Evolutionary conservation across 78 protist species (phyloP).

Genomic region (Cavenderia fasciculata): DNA sequence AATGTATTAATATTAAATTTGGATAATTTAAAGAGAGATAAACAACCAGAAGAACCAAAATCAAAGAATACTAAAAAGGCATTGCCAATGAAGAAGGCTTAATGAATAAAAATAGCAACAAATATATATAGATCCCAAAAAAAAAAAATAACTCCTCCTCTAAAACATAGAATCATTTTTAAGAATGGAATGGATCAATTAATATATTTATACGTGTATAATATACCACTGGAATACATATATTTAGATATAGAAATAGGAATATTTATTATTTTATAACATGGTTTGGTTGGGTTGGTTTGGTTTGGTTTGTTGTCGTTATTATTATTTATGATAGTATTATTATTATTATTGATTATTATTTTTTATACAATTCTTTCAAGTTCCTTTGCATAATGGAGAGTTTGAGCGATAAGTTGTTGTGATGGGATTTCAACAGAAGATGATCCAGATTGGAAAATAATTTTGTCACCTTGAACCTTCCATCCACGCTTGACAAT

Average conservation of each 20-base stretch:
- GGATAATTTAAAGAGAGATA: slow-evolving; percentile 40
- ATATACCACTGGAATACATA: not conserved
- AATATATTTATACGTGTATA: not conserved
- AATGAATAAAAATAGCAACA: not conserved
- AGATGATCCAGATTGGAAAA: slow-evolving; percentile 11
- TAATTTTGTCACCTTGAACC: slow-evolving; percentile 51
- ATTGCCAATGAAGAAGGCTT: not conserved
- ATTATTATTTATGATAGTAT: not conserved
- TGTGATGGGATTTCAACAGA: slow-evolving; percentile 61
- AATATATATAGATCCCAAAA: not conserved
- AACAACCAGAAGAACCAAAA: slow-evolving; percentile 28
- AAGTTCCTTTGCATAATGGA: slow-evolving; percentile 75
- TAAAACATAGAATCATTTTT: not conserved
- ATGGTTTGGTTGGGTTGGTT: not conserved
- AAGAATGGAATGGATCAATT: no score
- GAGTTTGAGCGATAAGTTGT: slow-evolving; percentile 69
- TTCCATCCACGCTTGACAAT: slow-evolving; percentile 28
- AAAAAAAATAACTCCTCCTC: not conserved
- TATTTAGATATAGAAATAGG: not conserved
- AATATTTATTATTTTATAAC: not conserved
- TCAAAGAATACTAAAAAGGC: slow-evolving; percentile 27
- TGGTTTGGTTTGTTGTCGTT: not conserved
- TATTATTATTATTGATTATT: not conserved
- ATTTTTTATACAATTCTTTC: slow-evolving; percentile 78
- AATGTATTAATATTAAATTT: slow-evolving; percentile 3